Conservation (phyloP, 139 green algal species). For the Medakamo hakoo region DNA sequence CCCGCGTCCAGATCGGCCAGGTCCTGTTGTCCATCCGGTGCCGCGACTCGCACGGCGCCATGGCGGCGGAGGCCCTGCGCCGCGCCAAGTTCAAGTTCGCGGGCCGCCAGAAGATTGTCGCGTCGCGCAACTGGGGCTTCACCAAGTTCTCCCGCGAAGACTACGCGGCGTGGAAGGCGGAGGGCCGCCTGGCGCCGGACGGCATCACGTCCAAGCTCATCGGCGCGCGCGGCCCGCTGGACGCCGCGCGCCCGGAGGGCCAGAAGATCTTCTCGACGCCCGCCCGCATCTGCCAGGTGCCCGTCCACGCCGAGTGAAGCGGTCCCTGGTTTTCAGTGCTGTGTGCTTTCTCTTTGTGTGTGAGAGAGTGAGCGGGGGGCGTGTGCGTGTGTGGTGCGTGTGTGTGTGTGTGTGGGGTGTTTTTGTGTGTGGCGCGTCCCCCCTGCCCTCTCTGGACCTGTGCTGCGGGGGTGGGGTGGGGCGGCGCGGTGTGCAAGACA, state of each 20-base stretch:
- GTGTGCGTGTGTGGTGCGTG: neutral
- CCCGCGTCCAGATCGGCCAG: constrained; percentile 92
- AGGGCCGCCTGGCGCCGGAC: constrained; percentile 74
- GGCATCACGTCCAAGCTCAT: constrained; percentile 68
- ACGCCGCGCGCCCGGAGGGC: constrained; percentile 29
- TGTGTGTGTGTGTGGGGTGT: too few relatives aligned
- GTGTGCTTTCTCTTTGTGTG: neutral
- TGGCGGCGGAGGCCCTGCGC: constrained; percentile 83
- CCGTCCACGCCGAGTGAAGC: constrained; percentile 23
- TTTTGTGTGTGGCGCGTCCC: too few relatives aligned
- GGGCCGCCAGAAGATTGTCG: constrained; percentile 95
- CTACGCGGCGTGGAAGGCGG: constrained; percentile 79
- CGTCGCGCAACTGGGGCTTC: constrained; percentile 93
- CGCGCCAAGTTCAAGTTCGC: constrained; percentile 99
- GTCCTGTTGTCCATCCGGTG: constrained; percentile 94
- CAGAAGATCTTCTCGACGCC: constrained; percentile 42
- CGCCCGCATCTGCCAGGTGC: constrained; percentile 28
- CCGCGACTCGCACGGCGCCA: constrained; percentile 58
- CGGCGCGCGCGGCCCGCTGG: constrained; percentile 47
- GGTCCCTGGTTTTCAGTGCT: neutral
- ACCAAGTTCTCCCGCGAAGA: constrained; percentile 76
- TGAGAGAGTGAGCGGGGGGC: neutral
- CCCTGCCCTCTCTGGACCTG: too few relatives aligned
- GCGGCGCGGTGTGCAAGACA: too few relatives aligned
- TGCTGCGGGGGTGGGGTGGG: too few relatives aligned